Evolutionary conservation across 2,329 filamentous ascomycete species (phyloP).

Genomic region (Aspergillus sp.): DNA sequence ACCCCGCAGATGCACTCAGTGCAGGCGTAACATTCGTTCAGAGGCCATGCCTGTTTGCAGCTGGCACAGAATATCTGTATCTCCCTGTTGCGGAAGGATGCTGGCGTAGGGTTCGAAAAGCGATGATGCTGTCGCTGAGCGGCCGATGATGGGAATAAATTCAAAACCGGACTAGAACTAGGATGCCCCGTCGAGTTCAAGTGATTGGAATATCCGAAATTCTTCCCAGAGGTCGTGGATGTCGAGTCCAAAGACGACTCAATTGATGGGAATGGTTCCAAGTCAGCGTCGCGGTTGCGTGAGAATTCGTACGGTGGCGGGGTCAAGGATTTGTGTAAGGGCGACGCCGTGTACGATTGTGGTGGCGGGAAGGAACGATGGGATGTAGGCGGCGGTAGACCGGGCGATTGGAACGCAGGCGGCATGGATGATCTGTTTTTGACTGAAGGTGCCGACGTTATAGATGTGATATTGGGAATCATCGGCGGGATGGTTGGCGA

Average conservation of each 20-base stretch:
- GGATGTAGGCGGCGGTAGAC: conserved; percentile 39
- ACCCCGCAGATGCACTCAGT: conserved; percentile 95
- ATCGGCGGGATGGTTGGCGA: conserved; percentile 42
- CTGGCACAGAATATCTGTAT: conserved; percentile 92
- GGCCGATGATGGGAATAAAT: conserved; percentile 35
- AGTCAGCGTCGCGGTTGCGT: conserved; percentile 52
- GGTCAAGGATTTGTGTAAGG: conserved; percentile 85
- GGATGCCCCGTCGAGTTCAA: conserved; percentile 69
- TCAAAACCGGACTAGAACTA: conserved; percentile 58
- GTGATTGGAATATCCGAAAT: conserved; percentile 65
- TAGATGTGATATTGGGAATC: conserved; percentile 39
- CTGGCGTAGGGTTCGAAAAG: conserved; percentile 55
- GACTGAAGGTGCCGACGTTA: conserved; percentile 36
- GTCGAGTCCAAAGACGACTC: conserved; percentile 69
- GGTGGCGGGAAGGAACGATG: conserved; percentile 46
- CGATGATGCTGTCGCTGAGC: conserved; percentile 40
- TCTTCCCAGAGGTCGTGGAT: conserved; percentile 56
- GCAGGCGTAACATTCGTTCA: conserved; percentile 87
- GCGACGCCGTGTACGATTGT: conserved; percentile 74
- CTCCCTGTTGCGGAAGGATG: conserved; percentile 43
- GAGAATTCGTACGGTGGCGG: conserved; percentile 68
- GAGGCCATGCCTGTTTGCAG: conserved; percentile 72
- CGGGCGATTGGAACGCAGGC: conserved; percentile 53
- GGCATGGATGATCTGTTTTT: conserved; percentile 63
- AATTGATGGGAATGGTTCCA: conserved; percentile 85